phyloP scores from a whole-genome alignment of 305 asterid genomes.

The Ruellia speciosa region DNA sequence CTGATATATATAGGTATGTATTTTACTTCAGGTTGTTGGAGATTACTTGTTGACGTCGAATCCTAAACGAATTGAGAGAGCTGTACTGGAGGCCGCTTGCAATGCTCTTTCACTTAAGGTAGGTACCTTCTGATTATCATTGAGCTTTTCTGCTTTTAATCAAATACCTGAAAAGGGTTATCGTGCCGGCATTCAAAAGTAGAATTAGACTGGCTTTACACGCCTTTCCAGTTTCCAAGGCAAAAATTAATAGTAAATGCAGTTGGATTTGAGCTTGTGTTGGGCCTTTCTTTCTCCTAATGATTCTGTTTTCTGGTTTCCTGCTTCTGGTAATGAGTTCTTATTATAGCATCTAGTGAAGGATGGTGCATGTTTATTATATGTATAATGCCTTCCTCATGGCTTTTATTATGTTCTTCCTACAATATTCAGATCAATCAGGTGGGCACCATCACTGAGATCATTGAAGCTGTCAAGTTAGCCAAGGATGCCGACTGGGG shows the following conservation, averaged over 20 bases:
- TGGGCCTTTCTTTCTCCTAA: neutral
- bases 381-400: slow-evolving; percentile 10
- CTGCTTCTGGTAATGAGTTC: neutral
- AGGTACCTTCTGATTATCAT: slow-evolving; percentile 42
- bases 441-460: slow-evolving; percentile 92
- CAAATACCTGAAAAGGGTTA: neutral
- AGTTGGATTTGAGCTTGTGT: slow-evolving; percentile 9
- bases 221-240: neutral
- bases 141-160: slow-evolving; percentile 7
- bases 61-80: slow-evolving; percentile 87
- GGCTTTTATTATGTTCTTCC: slow-evolving; percentile 5
- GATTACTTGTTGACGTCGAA: slow-evolving; percentile 78
- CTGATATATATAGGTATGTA: slow-evolving; percentile 1
- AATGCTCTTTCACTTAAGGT: slow-evolving; percentile 91
- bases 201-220: neutral
- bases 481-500: slow-evolving; percentile 99
- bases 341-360: neutral
- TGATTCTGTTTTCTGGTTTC: neutral
- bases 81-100: slow-evolving; percentile 75
- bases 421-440: slow-evolving; percentile 61
- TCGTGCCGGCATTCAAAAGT: neutral
- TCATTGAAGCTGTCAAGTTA: slow-evolving; percentile 82
- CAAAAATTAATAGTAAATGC: neutral
- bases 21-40: slow-evolving; percentile 74
- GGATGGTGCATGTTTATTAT: neutral